Base-by-base conservation (phyloP, 768 basidiomycete species). In the Polyporus arcularius region DNA sequence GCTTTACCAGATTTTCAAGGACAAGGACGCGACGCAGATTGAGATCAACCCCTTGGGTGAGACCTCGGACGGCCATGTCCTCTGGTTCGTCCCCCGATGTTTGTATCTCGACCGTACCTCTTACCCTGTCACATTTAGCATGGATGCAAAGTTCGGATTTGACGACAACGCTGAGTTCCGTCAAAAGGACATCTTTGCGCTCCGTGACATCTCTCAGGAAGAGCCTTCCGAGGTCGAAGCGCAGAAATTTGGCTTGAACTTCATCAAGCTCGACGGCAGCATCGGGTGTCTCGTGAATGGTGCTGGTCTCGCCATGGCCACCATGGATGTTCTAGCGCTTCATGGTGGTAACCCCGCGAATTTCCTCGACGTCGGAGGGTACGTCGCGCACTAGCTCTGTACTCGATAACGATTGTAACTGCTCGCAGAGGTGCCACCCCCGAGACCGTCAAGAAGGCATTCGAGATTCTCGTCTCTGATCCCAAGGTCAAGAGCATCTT, bases 111-210 rank as follows among this genome's bases (percentile, higher is more conserved):
- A 47, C n/a, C 31, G 8, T 21, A 0, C 8, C 46, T 53, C 42
- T 18, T 21, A 35, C 58, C 10, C 31, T 31, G 4, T 39, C 26
- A n/a, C 2, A 48, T 62, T 12, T 65, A 96, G 96, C 80, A 98
- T 99, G 97, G 97, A 99, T 75, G 97, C 97, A 73, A 99, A 99
- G 76, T 94, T 98, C 63, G 94, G 95, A n/a, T 99, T 99, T 69
- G 97, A 99, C 70, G 97, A 99, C 74, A 98, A 99, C 71, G 97
- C 97, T 40, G 94, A 95, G 71, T 99, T 99, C 85, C 90, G 97
- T 62, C 97, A 99, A 72, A 76, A 86, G 70, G 94, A 96, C 67
- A 73, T 98, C 62, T 97, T 96, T 72, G 81, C 77, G 56, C 82
- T 99, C 56, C 88, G 97, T 55, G 97, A 99, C 72, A 83, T 90